phyloP scores from a whole-genome alignment of 768 basidiomycete genomes.

The Tricholomella constricta region DNA sequence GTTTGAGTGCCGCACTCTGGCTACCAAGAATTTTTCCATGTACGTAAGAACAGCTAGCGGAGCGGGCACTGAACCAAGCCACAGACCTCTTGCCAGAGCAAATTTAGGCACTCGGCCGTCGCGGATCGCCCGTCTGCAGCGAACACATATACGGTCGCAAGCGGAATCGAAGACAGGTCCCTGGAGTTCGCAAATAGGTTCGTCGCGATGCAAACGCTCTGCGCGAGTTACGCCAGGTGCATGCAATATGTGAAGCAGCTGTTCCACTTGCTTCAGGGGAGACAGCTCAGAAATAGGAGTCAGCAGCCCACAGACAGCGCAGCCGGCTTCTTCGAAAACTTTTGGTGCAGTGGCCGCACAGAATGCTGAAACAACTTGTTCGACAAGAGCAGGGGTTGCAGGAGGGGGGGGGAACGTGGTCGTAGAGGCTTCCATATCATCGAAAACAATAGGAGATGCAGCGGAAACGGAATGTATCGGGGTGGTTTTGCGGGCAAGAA shows the following conservation, averaged over 20 bases:
- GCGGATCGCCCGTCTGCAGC: conserved; percentile 18
- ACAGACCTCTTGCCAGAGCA: conserved; percentile 33
- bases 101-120: conserved; percentile 16
- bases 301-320: conserved; percentile 25
- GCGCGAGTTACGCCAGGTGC: not conserved
- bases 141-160: conserved; percentile 27
- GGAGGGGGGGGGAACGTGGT: not conserved
- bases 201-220: not conserved
- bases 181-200: not conserved
- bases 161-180: conserved; percentile 23
- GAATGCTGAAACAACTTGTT: conserved; percentile 1
- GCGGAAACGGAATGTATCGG: not conserved
- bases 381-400: not conserved
- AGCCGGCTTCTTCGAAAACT: conserved; percentile 21
- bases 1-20: conserved; percentile 24
- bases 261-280: not conserved
- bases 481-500: not conserved
- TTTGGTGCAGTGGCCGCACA: conserved; percentile 9
- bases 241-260: not conserved
- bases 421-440: not conserved
- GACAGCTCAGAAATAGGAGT: not conserved
- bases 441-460: not conserved
- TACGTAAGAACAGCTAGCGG: conserved; percentile 25
- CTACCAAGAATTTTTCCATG: conserved; percentile 29
- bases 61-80: conserved; percentile 35